phyloP scores from a whole-genome alignment of 2,329 filamentous ascomycete species.

The Daldinia eschscholtzii region DNA sequence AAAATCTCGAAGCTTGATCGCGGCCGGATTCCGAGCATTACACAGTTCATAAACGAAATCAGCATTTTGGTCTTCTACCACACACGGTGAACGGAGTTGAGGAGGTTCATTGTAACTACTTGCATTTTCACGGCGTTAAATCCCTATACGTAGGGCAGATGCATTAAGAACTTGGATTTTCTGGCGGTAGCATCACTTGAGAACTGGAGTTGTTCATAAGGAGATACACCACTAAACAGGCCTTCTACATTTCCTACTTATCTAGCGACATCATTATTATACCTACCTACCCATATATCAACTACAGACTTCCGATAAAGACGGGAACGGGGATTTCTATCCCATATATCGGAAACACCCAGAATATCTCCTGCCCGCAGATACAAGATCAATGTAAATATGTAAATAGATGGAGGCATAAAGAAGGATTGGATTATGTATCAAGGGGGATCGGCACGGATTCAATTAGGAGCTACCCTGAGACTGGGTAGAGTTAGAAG shows the following conservation, averaged over 20 bases:
- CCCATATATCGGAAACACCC: conserved; percentile 17
- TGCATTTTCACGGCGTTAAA: conserved; percentile 35
- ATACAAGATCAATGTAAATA: conserved; percentile 21
- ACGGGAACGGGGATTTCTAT: conserved; percentile 22
- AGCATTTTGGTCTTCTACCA: not conserved
- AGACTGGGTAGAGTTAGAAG: not conserved
- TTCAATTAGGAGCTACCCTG: not conserved
- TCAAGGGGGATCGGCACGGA: conserved; percentile 11
- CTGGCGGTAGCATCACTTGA: conserved; percentile 13
- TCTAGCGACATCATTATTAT: conserved; percentile 3
- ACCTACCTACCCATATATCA: conserved; percentile 11
- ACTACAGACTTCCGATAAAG: conserved; percentile 5
- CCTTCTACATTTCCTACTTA: conserved; percentile 13
- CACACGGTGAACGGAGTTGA: conserved; percentile 26
- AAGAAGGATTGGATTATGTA: conserved; percentile 27
- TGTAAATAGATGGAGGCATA: conserved; percentile 18
- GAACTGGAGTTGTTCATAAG: conserved; percentile 14
- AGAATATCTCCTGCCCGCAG: not conserved
- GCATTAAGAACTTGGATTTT: conserved; percentile 22
- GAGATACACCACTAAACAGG: conserved; percentile 1
- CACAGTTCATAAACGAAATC: conserved; percentile 58
- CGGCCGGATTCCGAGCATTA: conserved; percentile 69
- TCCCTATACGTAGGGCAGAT: conserved; percentile 1
- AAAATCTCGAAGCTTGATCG: conserved; percentile 68
- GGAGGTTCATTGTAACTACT: conserved; percentile 4